Base-by-base conservation (phyloP, 345 rosid genomes). In the Corymbia maculata region DNA sequence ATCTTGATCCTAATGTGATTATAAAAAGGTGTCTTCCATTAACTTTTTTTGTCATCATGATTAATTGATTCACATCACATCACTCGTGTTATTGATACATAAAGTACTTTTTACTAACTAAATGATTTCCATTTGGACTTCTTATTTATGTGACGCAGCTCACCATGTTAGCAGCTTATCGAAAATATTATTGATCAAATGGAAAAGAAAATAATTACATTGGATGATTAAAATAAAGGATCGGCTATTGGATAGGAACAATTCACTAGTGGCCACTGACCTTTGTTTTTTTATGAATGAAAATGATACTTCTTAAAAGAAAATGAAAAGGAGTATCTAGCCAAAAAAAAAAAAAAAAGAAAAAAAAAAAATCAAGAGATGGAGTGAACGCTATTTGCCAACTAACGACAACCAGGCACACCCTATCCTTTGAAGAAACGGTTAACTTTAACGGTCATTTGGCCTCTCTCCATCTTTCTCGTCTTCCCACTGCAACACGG, bases 331-430 rank as follows among this genome's bases (percentile, higher is more conserved):
- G 49, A 13, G 42, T 26, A 42, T 17, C 5, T 45, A 16, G 86
- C 30, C 32, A 42, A 32, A 87, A 61, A 8, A 47, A 30, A 42
- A 87, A 19, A 51, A 52, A 3, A 0, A 2, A 50, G n/a, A 6
- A 11, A 6, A 1, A 22, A 47, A 57, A 5, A 85, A 17, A 50
- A 32, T 19, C 45, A 10, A 51, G 61, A 22, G 22, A 85, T 49
- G 30, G 66, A 85, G 17, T 2, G 87, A 85, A 13, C 13, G 28
- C 44, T 45, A 57, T 85, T 88, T 17, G 5, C 13, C 49, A 51
- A 91, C 28, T 86, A 85, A 89, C 70, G 87, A 87, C 90, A 89
- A 86, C 94, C 95, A 93, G 88, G 91, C 88, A 91, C 87, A 45
- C 50, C 87, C 90, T 84, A 93, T 93, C 94, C 90, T 49, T 52